These are phyloP conservation scores for Ogataea glucozyma DNA, from an alignment of 805 yeast species.

Conservation along the genomic window DNA sequence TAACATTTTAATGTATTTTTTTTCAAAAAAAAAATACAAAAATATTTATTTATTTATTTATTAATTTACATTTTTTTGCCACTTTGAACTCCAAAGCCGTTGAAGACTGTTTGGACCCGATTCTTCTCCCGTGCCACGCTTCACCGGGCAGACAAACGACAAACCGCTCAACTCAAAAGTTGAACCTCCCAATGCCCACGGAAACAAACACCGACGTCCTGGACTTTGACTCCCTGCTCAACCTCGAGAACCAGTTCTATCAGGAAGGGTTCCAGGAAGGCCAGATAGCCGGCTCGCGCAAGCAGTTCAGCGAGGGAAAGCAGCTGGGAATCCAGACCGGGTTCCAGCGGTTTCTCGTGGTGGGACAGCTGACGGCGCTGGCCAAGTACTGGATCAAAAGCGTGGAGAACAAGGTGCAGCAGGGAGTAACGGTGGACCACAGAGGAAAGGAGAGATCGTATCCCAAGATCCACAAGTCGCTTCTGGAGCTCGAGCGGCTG, in stretches of 20 bases:
- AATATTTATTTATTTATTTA: constrained; percentile 1
- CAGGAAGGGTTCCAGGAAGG: constrained; percentile 76
- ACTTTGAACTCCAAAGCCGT: neutral
- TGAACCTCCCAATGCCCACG: constrained; percentile 26
- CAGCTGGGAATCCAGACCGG: constrained; percentile 83
- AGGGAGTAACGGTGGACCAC: constrained; percentile 7
- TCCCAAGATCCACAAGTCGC: constrained; percentile 18
- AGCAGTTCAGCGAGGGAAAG: constrained; percentile 74
- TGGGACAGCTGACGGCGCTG: constrained; percentile 67
- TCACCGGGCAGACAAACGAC: no score
- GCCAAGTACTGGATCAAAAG: constrained; percentile 40
- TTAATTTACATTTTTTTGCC: neutral
- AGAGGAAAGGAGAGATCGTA: constrained; percentile 22
- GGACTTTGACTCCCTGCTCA: constrained; percentile 56
- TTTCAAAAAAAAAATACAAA: no score
- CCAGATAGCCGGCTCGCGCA: constrained; percentile 53
- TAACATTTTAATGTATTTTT: no score
- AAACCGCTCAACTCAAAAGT: neutral
- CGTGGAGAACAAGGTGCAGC: constrained; percentile 10
- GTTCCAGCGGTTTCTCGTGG: constrained; percentile 63
- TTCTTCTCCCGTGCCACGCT: no score
- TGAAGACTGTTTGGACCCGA: no score
- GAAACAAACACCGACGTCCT: constrained; percentile 36
- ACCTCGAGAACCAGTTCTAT: constrained; percentile 64
- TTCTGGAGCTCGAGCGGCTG: constrained; percentile 22